These are phyloP conservation scores for Trypanosoma congolense DNA, from an alignment of 208 protist species.

Conservation along the genomic window DNA sequence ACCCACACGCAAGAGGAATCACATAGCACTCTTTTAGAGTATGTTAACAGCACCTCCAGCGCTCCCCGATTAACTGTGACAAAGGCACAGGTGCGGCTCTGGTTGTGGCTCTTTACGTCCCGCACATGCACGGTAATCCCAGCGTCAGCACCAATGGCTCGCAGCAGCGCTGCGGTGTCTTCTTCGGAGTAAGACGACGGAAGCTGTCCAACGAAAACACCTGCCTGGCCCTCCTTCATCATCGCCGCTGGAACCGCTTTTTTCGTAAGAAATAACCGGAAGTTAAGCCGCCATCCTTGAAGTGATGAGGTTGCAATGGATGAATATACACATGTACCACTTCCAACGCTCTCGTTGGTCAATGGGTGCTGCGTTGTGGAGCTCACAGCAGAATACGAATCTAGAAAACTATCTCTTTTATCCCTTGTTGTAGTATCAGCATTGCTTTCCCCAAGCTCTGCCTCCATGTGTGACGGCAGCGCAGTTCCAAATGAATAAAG, in stretches of 20 bases:
- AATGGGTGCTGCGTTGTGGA: neutral
- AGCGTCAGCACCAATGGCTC: constrained; percentile 48
- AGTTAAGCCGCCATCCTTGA: constrained; percentile 39
- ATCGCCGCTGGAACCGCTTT: constrained; percentile 30
- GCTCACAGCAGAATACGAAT: neutral
- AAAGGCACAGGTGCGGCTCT: constrained; percentile 82
- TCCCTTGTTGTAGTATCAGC: neutral
- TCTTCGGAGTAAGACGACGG: constrained; percentile 69
- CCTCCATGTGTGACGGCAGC: neutral
- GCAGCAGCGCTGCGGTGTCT: constrained; percentile 65
- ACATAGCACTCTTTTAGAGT: constrained; percentile 73
- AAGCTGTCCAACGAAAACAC: constrained; percentile 79
- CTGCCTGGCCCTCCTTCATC: constrained; percentile 40
- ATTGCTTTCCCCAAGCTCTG: neutral
- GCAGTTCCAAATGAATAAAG: neutral
- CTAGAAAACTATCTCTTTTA: neutral
- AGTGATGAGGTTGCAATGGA: constrained; percentile 34
- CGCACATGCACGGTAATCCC: constrained; percentile 52
- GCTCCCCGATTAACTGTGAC: constrained; percentile 66
- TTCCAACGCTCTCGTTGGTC: neutral
- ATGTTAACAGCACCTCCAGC: constrained; percentile 41
- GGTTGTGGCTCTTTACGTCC: constrained; percentile 76
- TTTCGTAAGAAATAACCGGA: constrained; percentile 43
- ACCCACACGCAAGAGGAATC: constrained; percentile 78
- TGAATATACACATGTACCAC: constrained; percentile 43